Conservation (phyloP, 805 yeast genomes). For the Suhomyces faveliae region DNA sequence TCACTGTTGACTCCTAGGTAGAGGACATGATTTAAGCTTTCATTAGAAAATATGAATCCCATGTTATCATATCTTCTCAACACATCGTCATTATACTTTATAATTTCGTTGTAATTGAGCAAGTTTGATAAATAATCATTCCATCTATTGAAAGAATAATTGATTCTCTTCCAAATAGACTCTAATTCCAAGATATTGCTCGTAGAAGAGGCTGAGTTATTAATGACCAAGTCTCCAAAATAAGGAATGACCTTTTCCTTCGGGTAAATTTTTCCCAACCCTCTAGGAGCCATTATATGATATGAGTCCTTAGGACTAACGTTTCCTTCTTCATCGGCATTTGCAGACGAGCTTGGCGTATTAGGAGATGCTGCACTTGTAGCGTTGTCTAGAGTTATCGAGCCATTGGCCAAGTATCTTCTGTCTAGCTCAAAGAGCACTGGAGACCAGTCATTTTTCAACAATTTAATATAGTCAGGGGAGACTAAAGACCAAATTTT, state of each 20-base stretch:
- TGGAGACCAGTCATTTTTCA: constrained; percentile 87
- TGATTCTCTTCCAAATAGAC: constrained; percentile 62
- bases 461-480: constrained; percentile 53
- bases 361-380: constrained; percentile 9
- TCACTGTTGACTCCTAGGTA: constrained; percentile 40
- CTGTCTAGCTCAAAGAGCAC: constrained; percentile 86
- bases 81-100: constrained; percentile 40
- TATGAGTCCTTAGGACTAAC: constrained; percentile 47
- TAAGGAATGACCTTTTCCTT: constrained; percentile 82
- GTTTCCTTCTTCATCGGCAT: constrained; percentile 19
- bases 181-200: constrained; percentile 54
- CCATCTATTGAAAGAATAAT: constrained; percentile 81
- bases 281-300: constrained; percentile 83
- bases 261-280: constrained; percentile 73
- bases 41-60: constrained; percentile 45
- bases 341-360: constrained; percentile 7
- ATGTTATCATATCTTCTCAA: constrained; percentile 38
- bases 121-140: constrained; percentile 59
- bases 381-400: constrained; percentile 9
- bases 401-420: constrained; percentile 51
- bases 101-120: constrained; percentile 41
- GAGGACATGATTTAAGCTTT: constrained; percentile 42
- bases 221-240: constrained; percentile 79
- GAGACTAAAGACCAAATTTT: constrained; percentile 76
- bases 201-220: constrained; percentile 24